Evolutionary conservation across 495 filamentous ascomycete genomes (phyloP).

Genomic region (Neurospora sp.): DNA sequence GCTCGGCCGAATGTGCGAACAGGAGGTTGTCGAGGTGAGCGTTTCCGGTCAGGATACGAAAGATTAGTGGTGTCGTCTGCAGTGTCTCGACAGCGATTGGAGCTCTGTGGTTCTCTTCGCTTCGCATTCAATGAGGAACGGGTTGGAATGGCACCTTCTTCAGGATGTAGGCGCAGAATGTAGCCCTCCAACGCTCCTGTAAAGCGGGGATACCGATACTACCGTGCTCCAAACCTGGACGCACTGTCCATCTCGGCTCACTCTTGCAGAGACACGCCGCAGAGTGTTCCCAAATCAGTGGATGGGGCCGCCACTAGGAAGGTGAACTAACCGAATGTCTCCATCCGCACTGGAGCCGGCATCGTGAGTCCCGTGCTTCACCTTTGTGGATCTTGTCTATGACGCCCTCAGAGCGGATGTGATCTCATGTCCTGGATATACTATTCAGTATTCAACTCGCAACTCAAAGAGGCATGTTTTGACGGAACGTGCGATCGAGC

Average conservation of each 20-base stretch:
- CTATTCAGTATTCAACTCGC: neutral
- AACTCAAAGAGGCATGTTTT: neutral
- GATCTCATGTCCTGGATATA: neutral
- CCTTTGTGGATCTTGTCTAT: neutral
- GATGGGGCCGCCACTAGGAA: neutral
- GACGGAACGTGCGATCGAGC: neutral
- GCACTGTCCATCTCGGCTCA: conserved; percentile 1
- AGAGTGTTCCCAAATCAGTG: neutral
- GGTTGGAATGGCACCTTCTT: neutral
- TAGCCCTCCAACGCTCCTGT: neutral
- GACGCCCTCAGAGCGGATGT: neutral
- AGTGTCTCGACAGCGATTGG: neutral
- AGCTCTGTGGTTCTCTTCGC: neutral
- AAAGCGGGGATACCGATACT: neutral
- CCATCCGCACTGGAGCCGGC: neutral
- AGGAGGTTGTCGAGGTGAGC: neutral
- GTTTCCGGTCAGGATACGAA: neutral
- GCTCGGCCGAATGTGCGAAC: neutral
- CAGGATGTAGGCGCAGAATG: neutral
- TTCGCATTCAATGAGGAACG: neutral
- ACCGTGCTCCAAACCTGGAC: neutral
- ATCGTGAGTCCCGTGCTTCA: neutral
- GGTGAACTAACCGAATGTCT: neutral
- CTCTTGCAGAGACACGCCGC: neutral
- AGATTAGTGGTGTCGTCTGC: neutral